Conservation (phyloP, 1,284 basidiomycete species). For the Malassezia slooffiae region DNA sequence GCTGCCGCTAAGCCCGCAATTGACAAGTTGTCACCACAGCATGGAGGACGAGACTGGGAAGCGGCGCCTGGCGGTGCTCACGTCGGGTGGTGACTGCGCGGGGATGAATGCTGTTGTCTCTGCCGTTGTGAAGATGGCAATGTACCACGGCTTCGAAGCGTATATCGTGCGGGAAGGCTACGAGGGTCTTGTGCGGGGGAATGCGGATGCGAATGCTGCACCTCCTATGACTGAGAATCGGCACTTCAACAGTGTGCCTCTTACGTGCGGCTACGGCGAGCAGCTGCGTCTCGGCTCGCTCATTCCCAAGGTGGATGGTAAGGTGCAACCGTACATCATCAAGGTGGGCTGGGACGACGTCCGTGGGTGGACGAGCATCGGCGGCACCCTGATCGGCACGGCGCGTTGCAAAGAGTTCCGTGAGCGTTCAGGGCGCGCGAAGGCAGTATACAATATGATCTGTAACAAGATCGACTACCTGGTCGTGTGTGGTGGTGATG, state of each 20-base stretch:
- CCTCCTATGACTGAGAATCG: background rate
- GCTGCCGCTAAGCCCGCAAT: too few species aligned
- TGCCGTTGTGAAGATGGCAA: constrained; percentile 45
- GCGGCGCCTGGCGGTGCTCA: constrained; percentile 65
- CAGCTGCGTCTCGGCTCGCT: constrained; percentile 78
- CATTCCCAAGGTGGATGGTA: constrained; percentile 31
- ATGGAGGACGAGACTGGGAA: background rate
- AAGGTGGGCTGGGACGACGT: constrained; percentile 98
- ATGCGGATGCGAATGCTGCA: constrained; percentile 19
- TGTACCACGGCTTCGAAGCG: constrained; percentile 54
- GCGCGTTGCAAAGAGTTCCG: constrained; percentile 82
- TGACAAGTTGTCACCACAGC: background rate
- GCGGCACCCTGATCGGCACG: constrained; percentile 91
- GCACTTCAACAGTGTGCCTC: background rate
- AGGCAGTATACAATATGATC: constrained; percentile 81
- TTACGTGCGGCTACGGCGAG: constrained; percentile 75
- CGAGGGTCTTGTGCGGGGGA: constrained; percentile 68
- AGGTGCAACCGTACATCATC: constrained; percentile 87
- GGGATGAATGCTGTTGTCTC: constrained; percentile 50
- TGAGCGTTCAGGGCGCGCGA: constrained; percentile 69
- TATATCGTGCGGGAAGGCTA: constrained; percentile 69
- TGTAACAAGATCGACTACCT: constrained; percentile 92
- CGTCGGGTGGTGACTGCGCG: constrained; percentile 90
- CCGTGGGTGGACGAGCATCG: constrained; percentile 71
- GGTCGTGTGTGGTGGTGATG: constrained; percentile 92